A percentile compares a stretch with the other conserved stretches of the same genome.
Conservation (phyloP, 768 basidiomycete genomes). For the Boletus subparvulus region DNA sequence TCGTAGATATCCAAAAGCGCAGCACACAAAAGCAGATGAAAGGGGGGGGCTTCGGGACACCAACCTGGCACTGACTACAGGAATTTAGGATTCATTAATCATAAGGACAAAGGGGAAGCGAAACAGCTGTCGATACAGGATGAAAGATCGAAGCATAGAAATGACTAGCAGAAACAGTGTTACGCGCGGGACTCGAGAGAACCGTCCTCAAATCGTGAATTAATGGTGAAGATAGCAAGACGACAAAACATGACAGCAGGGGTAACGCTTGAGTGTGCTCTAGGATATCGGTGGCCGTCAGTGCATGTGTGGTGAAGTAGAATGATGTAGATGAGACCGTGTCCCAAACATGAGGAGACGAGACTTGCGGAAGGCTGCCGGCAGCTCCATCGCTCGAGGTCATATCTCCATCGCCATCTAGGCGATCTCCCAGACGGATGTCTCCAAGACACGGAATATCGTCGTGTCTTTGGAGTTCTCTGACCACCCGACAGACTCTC, state of each 20-base stretch:
- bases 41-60: neutral
- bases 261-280: constrained; percentile 23
- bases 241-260: constrained; percentile 20
- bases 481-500: constrained; percentile 76
- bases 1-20: neutral
- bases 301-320: constrained; percentile 5
- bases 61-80: constrained; percentile 3
- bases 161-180: constrained; percentile 17
- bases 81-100: constrained; percentile 11
- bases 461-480: constrained; percentile 75
- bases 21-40: neutral
- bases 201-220: constrained; percentile 8
- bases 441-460: constrained; percentile 78
- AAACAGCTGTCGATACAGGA: constrained; percentile 30
- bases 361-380: constrained; percentile 9
- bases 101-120: constrained; percentile 13
- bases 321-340: constrained; percentile 7
- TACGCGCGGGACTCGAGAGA: neutral
- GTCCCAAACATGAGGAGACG: constrained; percentile 10
- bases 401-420: constrained; percentile 25
- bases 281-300: constrained; percentile 25
- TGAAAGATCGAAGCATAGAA: constrained; percentile 8
- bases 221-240: constrained; percentile 17
- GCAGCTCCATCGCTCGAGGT: constrained; percentile 18
- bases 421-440: constrained; percentile 70